Evolutionary conservation across 345 rosid genomes (phyloP).

Genomic region (Balakata baccata): DNA sequence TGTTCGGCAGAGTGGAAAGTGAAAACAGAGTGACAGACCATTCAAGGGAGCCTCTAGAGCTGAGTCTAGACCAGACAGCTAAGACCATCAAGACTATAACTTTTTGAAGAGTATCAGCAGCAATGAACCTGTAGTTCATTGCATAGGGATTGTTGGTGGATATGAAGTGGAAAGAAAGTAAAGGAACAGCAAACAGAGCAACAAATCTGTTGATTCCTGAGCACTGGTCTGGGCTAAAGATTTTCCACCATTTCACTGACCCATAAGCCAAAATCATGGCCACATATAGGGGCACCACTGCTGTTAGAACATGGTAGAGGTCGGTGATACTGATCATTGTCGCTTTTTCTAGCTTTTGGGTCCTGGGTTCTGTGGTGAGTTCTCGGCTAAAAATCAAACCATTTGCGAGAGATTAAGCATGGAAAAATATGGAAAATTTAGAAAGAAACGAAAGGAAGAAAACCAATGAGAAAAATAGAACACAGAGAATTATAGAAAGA

Average conservation of each 20-base stretch:
- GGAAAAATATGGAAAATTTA: not conserved
- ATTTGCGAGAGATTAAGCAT: not conserved
- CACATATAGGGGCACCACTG: constrained; percentile 77
- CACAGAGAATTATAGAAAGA: not conserved
- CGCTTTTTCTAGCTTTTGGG: too few relatives aligned
- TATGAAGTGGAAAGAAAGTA: constrained; percentile 77
- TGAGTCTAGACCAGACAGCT: constrained; percentile 50
- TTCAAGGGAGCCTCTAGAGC: constrained; percentile 61
- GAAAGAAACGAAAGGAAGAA: not conserved
- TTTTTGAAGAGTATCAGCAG: constrained; percentile 67
- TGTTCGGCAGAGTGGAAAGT: constrained; percentile 65
- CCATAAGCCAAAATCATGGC: constrained; percentile 78
- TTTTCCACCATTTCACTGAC: constrained; percentile 83
- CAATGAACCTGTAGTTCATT: constrained; percentile 70
- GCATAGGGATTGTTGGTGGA: constrained; percentile 61
- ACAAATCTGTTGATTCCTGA: constrained; percentile 79
- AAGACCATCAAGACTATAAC: constrained; percentile 48
- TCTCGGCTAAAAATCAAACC: too few relatives aligned
- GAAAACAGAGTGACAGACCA: constrained; percentile 79
- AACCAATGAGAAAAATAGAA: not conserved
- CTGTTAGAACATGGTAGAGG: constrained; percentile 69
- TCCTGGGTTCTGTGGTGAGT: too few relatives aligned
- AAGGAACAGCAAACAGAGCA: constrained; percentile 75
- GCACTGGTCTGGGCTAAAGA: constrained; percentile 74
- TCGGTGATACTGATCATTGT: constrained; percentile 51